Evolutionary conservation across 2,329 filamentous ascomycete genomes (phyloP).

Genomic region (Ambrosiella xylebori): DNA sequence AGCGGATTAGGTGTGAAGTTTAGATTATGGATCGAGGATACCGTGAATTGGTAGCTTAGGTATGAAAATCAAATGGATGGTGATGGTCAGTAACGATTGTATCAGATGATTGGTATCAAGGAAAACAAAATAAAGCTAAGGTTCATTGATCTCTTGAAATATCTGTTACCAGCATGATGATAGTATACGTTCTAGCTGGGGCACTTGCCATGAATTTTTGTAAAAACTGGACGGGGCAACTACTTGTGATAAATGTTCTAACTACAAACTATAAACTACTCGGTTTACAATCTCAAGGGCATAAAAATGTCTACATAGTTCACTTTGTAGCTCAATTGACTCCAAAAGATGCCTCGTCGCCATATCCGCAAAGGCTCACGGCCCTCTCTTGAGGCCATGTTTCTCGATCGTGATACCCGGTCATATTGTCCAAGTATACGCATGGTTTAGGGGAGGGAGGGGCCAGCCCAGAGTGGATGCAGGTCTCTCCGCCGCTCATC

Average conservation of each 20-base stretch:
- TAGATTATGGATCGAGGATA: neutral
- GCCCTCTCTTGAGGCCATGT: neutral
- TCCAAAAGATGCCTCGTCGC: neutral
- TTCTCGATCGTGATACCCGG: neutral
- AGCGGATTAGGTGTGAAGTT: neutral
- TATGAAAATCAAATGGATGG: neutral
- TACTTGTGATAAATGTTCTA: too few relatives aligned
- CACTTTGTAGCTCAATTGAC: neutral
- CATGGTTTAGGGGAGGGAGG: constrained; percentile 3
- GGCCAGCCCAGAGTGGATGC: neutral
- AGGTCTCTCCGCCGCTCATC: neutral
- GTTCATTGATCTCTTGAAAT: too few relatives aligned
- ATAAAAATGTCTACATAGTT: neutral
- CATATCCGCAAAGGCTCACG: neutral
- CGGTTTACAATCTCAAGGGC: too few relatives aligned
- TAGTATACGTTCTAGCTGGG: too few relatives aligned
- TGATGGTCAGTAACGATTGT: neutral
- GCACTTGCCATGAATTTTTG: too few relatives aligned
- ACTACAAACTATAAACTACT: too few relatives aligned
- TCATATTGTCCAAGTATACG: neutral
- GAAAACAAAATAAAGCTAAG: neutral
- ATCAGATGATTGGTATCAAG: neutral
- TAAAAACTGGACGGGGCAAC: too few relatives aligned
- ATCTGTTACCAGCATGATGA: too few relatives aligned
- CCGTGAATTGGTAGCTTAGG: neutral